Conservation (phyloP, 805 yeast genomes). For the Yueomyces sp. region DNA sequence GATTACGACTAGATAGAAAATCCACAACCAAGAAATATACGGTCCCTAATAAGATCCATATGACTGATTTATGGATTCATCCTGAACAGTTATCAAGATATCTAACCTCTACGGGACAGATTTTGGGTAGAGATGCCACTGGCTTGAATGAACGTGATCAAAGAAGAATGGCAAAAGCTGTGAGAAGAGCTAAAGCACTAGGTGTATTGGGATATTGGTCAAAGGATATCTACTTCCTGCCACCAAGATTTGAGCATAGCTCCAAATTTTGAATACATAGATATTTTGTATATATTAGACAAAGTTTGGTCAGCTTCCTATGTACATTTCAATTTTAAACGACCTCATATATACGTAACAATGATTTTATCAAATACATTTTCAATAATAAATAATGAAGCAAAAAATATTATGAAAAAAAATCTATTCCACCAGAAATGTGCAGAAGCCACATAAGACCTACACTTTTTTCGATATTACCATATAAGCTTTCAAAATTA, state of each 20-base stretch:
- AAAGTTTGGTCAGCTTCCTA: too few species aligned
- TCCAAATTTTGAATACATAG: too few species aligned
- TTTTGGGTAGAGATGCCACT: slow-evolving; percentile 56
- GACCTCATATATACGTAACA: too few species aligned
- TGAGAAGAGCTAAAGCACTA: slow-evolving; percentile 65
- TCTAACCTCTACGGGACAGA: slow-evolving; percentile 60
- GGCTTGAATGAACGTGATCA: slow-evolving; percentile 59
- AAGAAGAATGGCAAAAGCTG: slow-evolving; percentile 57
- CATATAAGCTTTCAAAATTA: too few species aligned
- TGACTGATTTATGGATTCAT: slow-evolving; percentile 55
- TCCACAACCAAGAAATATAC: slow-evolving; percentile 4
- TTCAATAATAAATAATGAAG: too few species aligned
- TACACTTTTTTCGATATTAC: too few species aligned
- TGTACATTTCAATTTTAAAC: too few species aligned
- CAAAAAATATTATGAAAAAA: too few species aligned
- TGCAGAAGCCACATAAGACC: too few species aligned
- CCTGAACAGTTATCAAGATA: slow-evolving; percentile 58
- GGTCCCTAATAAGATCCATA: slow-evolving; percentile 38
- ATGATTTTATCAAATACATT: too few species aligned
- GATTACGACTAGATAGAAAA: slow-evolving; percentile 37
- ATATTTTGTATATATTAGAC: too few species aligned
- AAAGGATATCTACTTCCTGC: background rate
- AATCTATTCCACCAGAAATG: too few species aligned
- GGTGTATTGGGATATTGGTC: slow-evolving; percentile 56
- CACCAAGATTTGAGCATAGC: background rate